These are phyloP conservation scores for Hemisphaericaspora subhashii DNA, from an alignment of 1,139 yeast genomes.

Conservation along the genomic window DNA sequence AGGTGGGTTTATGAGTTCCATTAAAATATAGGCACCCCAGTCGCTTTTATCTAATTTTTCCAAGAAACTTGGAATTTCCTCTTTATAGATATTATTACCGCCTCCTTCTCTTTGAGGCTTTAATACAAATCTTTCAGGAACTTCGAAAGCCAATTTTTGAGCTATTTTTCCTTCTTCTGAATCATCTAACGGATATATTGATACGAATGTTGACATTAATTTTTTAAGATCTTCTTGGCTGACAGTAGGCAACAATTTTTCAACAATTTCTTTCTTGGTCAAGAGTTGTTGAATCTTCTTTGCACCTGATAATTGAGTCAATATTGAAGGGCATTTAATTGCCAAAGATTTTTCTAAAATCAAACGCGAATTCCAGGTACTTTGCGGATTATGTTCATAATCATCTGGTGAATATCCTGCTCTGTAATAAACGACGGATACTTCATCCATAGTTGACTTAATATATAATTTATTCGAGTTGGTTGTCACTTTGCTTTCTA, in stretches of 20 bases:
- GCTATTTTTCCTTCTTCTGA: constrained; percentile 65
- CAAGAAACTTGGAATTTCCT: constrained; percentile 76
- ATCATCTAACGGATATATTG: constrained; percentile 81
- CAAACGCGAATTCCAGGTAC: constrained; percentile 77
- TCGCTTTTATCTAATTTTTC: constrained; percentile 59
- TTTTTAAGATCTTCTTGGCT: constrained; percentile 25
- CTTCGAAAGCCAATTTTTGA: constrained; percentile 61
- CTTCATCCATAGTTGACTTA: constrained; percentile 60
- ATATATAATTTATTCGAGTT: constrained; percentile 49
- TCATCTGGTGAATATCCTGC: constrained; percentile 85
- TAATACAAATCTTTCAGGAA: constrained; percentile 72
- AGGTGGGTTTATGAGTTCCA: constrained; percentile 89
- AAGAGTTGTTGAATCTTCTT: constrained; percentile 90
- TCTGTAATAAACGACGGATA: constrained; percentile 86
- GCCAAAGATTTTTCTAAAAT: constrained; percentile 73
- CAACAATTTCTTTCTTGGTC: constrained; percentile 53
- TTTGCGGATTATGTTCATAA: constrained; percentile 50
- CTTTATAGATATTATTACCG: constrained; percentile 88
- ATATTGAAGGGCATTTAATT: constrained; percentile 85
- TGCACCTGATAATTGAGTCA: constrained; percentile 89
- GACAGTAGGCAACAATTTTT: constrained; percentile 43
- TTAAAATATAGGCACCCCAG: constrained; percentile 89
- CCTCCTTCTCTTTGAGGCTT: constrained; percentile 98
- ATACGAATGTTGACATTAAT: constrained; percentile 69
- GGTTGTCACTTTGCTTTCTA: constrained; percentile 41